These are phyloP conservation scores for Cutaneotrichosporon spelunceum DNA, from an alignment of 1,284 basidiomycete species.

Conservation along the genomic window DNA sequence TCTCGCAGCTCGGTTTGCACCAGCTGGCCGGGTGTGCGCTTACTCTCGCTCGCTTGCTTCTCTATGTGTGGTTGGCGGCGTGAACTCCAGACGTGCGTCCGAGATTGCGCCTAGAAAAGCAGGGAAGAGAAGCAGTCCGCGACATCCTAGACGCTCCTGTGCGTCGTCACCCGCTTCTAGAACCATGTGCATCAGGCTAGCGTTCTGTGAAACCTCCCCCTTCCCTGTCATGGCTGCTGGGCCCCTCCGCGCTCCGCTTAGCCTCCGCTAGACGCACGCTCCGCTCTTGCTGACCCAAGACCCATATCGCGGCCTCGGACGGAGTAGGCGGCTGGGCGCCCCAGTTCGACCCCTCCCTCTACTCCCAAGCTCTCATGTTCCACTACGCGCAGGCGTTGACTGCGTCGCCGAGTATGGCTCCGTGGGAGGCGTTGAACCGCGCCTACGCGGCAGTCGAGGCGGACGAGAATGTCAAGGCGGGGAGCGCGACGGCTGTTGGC, in stretches of 20 bases:
- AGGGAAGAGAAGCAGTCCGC: not conserved
- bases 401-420: slow-evolving; percentile 30
- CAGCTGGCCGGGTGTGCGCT: too few species aligned
- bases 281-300: slow-evolving; percentile 26
- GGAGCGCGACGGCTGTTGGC: slow-evolving; percentile 54
- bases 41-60: too few species aligned
- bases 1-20: too few species aligned
- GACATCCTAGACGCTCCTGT: not conserved
- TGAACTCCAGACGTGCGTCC: too few species aligned
- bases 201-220: not conserved
- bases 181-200: not conserved
- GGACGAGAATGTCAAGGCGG: slow-evolving; percentile 52
- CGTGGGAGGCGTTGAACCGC: slow-evolving; percentile 48
- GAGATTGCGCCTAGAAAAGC: too few species aligned
- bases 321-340: slow-evolving; percentile 60
- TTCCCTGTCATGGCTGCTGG: not conserved
- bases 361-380: slow-evolving; percentile 55
- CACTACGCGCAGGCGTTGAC: slow-evolving; percentile 46
- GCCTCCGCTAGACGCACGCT: not conserved
- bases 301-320: slow-evolving; percentile 54
- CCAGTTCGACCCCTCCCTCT: slow-evolving; percentile 56
- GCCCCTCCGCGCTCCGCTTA: too few species aligned
- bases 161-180: not conserved
- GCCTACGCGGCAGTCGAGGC: slow-evolving; percentile 53
- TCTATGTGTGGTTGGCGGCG: too few species aligned